These are phyloP conservation scores for Clavispora carvajalis DNA, from an alignment of 805 yeast species.

Conservation along the genomic window DNA sequence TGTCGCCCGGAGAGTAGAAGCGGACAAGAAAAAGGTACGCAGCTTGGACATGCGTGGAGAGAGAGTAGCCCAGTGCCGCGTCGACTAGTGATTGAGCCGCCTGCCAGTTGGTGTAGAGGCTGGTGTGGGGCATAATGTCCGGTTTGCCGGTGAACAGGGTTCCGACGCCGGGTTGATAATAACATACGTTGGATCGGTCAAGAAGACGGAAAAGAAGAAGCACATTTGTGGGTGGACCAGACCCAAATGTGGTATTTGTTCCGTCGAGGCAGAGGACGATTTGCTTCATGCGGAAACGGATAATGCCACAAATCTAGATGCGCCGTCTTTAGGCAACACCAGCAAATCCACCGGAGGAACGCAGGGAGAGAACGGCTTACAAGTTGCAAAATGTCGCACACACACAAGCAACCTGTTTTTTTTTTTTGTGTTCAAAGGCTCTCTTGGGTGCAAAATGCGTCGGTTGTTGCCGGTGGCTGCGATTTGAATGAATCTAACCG, in stretches of 20 bases:
- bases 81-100: conserved; percentile 21
- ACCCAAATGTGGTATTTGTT: conserved; percentile 54
- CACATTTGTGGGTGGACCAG: conserved; percentile 49
- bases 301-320: neutral
- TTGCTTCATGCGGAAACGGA: conserved; percentile 24
- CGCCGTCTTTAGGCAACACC: neutral
- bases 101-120: conserved; percentile 5
- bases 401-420: too few species aligned
- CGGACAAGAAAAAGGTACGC: conserved; percentile 52
- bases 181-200: conserved; percentile 44
- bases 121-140: conserved; percentile 5
- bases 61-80: conserved; percentile 46
- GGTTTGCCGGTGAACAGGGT: conserved; percentile 31
- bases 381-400: too few species aligned
- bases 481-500: too few species aligned
- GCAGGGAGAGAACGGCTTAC: too few species aligned
- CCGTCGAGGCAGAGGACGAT: conserved; percentile 60
- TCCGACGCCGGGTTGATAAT: conserved; percentile 69
- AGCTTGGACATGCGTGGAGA: conserved; percentile 52
- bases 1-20: conserved; percentile 45
- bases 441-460: too few species aligned
- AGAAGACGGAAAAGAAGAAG: conserved; percentile 48
- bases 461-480: too few species aligned
- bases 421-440: too few species aligned
- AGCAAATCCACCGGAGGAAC: neutral